phyloP scores from a whole-genome alignment of 306 rosid species.

The Arachis stenosperma region DNA sequence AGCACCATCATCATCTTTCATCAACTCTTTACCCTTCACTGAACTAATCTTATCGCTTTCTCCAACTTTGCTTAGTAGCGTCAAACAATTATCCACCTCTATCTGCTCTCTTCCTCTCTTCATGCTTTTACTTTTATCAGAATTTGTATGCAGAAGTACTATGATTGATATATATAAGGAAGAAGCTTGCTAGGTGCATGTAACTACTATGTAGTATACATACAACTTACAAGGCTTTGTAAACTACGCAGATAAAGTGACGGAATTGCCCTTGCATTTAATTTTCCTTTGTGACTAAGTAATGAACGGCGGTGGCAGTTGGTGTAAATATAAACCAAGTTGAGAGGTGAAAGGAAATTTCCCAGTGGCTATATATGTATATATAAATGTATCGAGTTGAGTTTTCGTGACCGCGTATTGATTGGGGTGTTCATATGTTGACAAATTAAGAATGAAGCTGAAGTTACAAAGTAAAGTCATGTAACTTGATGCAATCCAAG shows the following conservation, averaged over 20 bases:
- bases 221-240: not conserved
- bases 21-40: not conserved
- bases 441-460: not conserved
- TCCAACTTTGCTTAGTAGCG: conserved; percentile 54
- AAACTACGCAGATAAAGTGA: conserved; percentile 4
- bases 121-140: conserved; percentile 33
- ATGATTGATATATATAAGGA: no score
- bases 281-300: conserved; percentile 35
- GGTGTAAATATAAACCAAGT: conserved; percentile 9
- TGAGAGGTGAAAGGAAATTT: conserved; percentile 5
- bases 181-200: not conserved
- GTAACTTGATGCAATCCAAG: not conserved
- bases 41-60: conserved; percentile 16
- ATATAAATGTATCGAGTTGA: no score
- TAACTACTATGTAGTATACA: not conserved
- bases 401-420: conserved; percentile 38
- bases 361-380: not conserved
- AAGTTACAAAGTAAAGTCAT: conserved; percentile 5
- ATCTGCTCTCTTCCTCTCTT: conserved; percentile 54
- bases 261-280: conserved; percentile 17
- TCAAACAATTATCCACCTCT: conserved; percentile 51
- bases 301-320: not conserved
- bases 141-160: not conserved
- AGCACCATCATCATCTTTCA: conserved; percentile 19
- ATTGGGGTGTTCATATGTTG: not conserved